phyloP scores from a whole-genome alignment of 345 rosid genomes.

The Gossypium australe region DNA sequence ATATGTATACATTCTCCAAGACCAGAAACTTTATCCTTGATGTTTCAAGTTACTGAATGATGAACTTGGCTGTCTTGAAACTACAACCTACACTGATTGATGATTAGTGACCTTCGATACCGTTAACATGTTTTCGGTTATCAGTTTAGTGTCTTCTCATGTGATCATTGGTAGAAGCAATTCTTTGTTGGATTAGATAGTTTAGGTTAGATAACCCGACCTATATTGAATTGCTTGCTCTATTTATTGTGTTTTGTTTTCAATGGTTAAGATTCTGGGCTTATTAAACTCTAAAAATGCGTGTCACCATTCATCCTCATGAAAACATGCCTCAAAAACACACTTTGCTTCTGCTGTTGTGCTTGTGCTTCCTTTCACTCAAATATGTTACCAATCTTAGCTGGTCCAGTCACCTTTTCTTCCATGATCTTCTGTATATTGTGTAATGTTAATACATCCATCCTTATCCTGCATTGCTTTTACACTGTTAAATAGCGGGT shows the following conservation, averaged over 20 bases:
- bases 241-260: not conserved
- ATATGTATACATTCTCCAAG: not conserved
- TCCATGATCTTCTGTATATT: not conserved
- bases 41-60: not conserved
- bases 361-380: not conserved
- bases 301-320: not conserved
- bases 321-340: not conserved
- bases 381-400: too few relatives aligned
- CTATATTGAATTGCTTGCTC: not conserved
- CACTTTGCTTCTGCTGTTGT: not conserved
- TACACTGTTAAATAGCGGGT: not conserved
- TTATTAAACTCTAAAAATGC: not conserved
- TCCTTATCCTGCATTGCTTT: not conserved
- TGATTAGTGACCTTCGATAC: not conserved
- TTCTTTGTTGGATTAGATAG: not conserved
- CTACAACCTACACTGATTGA: not conserved
- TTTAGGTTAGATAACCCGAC: not conserved
- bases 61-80: not conserved
- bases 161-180: not conserved
- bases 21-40: not conserved
- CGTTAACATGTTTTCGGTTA: not conserved
- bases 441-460: not conserved
- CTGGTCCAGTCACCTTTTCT: not conserved
- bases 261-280: not conserved
- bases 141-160: not conserved